These are phyloP conservation scores for Cytospora chrysosperma DNA, from an alignment of 2,329 filamentous ascomycete species.

Conservation along the genomic window DNA sequence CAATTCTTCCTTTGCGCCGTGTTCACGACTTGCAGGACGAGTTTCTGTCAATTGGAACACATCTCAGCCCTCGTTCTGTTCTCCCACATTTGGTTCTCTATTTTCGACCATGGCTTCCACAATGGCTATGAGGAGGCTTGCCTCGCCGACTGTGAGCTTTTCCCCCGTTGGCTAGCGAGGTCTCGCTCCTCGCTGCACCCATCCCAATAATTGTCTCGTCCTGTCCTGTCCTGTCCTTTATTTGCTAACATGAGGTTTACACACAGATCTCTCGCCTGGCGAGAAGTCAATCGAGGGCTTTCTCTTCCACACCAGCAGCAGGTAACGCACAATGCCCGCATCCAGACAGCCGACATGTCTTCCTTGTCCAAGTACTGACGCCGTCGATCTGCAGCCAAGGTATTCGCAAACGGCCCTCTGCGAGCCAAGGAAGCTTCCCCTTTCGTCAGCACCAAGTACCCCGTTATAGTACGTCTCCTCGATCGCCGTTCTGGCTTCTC, in stretches of 20 bases:
- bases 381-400: constrained; percentile 58
- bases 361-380: constrained; percentile 15
- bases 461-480: constrained; percentile 73
- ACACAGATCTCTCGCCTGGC: constrained; percentile 62
- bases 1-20: constrained; percentile 30
- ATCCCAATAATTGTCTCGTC: constrained; percentile 4
- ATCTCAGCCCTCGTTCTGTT: constrained; percentile 27
- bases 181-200: no score
- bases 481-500: constrained; percentile 12
- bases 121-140: constrained; percentile 63
- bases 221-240: no score
- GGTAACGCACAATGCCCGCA: constrained; percentile 52
- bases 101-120: constrained; percentile 55
- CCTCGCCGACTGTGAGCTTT: constrained; percentile 55
- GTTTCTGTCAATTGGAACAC: constrained; percentile 28
- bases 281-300: constrained; percentile 68
- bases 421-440: constrained; percentile 91
- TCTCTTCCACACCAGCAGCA: constrained; percentile 82
- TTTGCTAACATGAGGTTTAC: constrained; percentile 27
- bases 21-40: constrained; percentile 23
- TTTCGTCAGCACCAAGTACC: constrained; percentile 85
- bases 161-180: neutral
- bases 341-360: neutral
- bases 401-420: constrained; percentile 81
- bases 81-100: constrained; percentile 15